A percentile compares a stretch with the other conserved stretches of the same genome.
These are phyloP conservation scores for Euclidium syriacum DNA, from an alignment of 345 rosid species.

Conservation along the genomic window DNA sequence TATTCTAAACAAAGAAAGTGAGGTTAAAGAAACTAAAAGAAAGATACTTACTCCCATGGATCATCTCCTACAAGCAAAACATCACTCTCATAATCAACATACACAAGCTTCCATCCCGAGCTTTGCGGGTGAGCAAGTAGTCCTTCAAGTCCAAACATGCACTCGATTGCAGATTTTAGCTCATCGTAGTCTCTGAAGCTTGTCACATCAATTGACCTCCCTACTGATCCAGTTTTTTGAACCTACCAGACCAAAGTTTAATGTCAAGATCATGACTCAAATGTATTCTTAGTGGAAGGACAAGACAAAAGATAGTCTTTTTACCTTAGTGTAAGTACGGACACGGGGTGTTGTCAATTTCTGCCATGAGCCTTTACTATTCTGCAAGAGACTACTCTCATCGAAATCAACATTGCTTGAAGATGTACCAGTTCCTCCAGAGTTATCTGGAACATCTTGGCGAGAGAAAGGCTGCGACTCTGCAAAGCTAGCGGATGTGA, in stretches of 20 bases:
- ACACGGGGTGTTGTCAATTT: conserved; percentile 64
- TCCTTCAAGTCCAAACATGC: conserved; percentile 94
- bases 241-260: conserved; percentile 43
- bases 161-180: conserved; percentile 76
- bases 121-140: conserved; percentile 72
- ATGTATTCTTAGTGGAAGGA: background rate
- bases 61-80: conserved; percentile 97
- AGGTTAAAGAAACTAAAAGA: background rate
- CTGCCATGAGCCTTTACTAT: conserved; percentile 59
- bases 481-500: conserved; percentile 81
- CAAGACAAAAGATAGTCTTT: background rate
- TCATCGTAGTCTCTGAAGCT: conserved; percentile 75
- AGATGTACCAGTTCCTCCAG: conserved; percentile 74
- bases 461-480: conserved; percentile 74
- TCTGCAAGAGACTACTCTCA: conserved; percentile 63
- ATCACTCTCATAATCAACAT: conserved; percentile 93
- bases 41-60: conserved; percentile 95
- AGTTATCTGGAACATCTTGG: conserved; percentile 74
- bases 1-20: background rate
- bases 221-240: conserved; percentile 95
- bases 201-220: conserved; percentile 91
- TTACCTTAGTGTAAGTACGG: conserved; percentile 92
- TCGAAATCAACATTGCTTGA: conserved; percentile 86
- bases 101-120: conserved; percentile 91
- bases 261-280: background rate